Base-by-base conservation (phyloP, 441 rosid species). In the Erodium trifolium region DNA sequence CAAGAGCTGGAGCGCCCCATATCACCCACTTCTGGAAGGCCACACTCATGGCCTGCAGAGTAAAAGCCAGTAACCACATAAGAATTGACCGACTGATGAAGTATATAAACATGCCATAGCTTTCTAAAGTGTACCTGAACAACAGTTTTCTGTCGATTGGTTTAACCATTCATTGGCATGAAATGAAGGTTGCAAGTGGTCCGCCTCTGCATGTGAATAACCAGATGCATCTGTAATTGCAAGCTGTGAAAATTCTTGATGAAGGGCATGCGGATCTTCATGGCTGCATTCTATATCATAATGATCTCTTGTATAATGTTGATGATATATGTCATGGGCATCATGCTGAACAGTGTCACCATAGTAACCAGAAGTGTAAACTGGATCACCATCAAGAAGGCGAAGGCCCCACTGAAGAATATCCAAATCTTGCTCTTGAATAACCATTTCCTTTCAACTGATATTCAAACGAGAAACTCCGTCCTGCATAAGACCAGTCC, bases 171-270 rank as follows among this genome's bases (percentile, higher is more conserved):
- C 77, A 66, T 78, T 79, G 51, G 74, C 68, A 34, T 77, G 60
- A 68, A 60, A 59, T 3, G 76, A 57, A n/a, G 63, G 69, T 45
- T 35, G 77, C 0, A 67, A 59, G 11, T 80, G 68, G 68, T 79
- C 82, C 57, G 83, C 81, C 5, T 68, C 76, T 51, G 76, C 70
- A 62, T 77, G 76, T 0, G 82, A 75, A 77, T 70, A 80, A 8
- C 76, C 72, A 17, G 84, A 72, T 34, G 68, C 68, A 71, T 86
- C 93, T 34, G 80, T 76, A 41, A 88, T 64, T 47, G 82, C 80
- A 29, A 88, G 80, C 76, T 85, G 86, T 23, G 88, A 86, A 77
- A 85, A 82, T 67, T 86, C 91, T 67, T 85, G 88, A 73, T 88
- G 88, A 69, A 88, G 85, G 57, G 86, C 73, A 68, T 82, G 81